These are phyloP conservation scores for Amanita subjunquillea DNA, from an alignment of 768 basidiomycete genomes.

Conservation along the genomic window DNA sequence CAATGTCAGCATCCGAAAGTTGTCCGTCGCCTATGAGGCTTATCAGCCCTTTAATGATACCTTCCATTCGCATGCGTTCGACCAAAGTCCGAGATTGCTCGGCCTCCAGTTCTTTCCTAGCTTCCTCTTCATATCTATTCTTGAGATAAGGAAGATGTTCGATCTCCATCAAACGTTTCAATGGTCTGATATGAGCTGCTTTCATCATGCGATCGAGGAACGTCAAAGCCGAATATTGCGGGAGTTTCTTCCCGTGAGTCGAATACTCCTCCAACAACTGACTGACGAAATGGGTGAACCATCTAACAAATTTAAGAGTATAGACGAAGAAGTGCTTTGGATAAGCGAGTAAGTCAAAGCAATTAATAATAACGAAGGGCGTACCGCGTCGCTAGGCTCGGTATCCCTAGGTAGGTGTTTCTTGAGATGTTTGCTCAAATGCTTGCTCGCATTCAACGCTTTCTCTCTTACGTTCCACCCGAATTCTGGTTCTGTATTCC, in stretches of 20 bases:
- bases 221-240: background rate
- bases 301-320: background rate
- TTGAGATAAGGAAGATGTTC: background rate
- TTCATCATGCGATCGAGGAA: slow-evolving; percentile 5
- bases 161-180: background rate
- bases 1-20: background rate
- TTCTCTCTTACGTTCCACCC: slow-evolving; percentile 11
- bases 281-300: background rate
- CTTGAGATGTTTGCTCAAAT: slow-evolving; percentile 7
- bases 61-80: background rate
- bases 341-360: background rate
- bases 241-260: background rate
- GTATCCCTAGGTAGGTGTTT: slow-evolving; percentile 1
- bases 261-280: background rate
- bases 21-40: background rate
- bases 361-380: background rate
- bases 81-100: background rate
- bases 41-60: background rate
- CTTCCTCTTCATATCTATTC: background rate
- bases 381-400: background rate
- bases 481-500: slow-evolving; percentile 13
- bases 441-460: slow-evolving; percentile 9
- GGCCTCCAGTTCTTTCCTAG: background rate
- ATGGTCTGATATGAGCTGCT: background rate
- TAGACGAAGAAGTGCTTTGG: background rate